Base-by-base conservation (phyloP, 2,329 filamentous ascomycete genomes). In the Lasiodiplodia sp. region DNA sequence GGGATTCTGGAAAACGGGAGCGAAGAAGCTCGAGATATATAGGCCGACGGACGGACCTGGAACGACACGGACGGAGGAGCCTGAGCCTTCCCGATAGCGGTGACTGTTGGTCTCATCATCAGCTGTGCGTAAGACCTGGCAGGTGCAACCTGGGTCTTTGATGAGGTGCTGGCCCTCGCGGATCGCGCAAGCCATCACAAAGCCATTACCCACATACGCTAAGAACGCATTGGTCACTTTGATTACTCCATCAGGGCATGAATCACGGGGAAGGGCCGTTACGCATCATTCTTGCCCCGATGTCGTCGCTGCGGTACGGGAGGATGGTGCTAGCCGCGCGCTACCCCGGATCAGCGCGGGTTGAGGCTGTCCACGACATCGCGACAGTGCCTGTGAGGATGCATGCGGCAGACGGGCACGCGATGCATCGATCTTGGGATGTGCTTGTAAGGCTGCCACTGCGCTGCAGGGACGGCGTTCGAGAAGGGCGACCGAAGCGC, bases 121-220 rank as follows among this genome's bases (percentile, higher is more conserved):
- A 51, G 60, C 11, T 3, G 23, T 63, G 58, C 57, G 57, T 47
- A 63, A 51, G 25, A 12, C 5, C 11, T 12, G 64, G 67, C 47
- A 68, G 18, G 67, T 38, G 37, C 51, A n/a, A 63, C 40, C 44
- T 52, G 49, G 40, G n/a, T 38, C 49, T 65, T 5, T 40, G 66
- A 68, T 65, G 65, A 68, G 66, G 65, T 68, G 66, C 66, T 68
- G 60, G 67, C 51, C 52, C 37, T 55, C 23, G 49, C 60, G 52
- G 66, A 70, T 70, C 56, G 69, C 66, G 66, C 66, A 67, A 70
- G 28, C 58, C 53, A 53, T 37, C 38, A 69, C 56, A 67, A 67
- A 69, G 55, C 31, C 18, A 40, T 23, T 64, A 65, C 57, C 68
- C 68, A 68, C 68, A 68, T 69, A 62, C 49, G 64, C 68, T 67